Evolutionary conservation across 2,329 filamentous ascomycete species (phyloP).

Genomic region (Diaporthe citri): DNA sequence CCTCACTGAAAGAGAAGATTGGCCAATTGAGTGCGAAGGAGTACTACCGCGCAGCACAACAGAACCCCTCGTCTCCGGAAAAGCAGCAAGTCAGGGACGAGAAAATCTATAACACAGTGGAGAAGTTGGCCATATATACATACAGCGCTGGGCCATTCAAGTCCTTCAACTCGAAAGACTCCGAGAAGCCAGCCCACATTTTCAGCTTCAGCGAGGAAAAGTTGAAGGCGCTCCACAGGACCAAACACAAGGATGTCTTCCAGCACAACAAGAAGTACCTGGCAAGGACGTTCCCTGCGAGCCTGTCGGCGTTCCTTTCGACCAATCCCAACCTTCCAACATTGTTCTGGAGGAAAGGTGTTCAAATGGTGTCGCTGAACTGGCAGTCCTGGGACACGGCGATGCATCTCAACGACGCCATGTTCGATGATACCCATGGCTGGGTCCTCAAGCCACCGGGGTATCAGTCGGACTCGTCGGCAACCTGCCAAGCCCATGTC

Average conservation of each 20-base stretch:
- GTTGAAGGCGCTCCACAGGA: conserved; percentile 70
- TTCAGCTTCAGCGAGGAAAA: conserved; percentile 90
- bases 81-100: not conserved
- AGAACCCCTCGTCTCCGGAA: not conserved
- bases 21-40: conserved; percentile 56
- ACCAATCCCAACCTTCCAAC: conserved; percentile 91
- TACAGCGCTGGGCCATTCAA: conserved; percentile 80
- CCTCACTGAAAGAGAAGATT: conserved; percentile 58
- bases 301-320: conserved; percentile 79
- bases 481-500: conserved; percentile 57
- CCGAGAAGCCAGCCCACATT: conserved; percentile 74
- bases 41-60: conserved; percentile 57
- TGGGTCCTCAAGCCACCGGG: conserved; percentile 88
- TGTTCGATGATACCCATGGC: conserved; percentile 89
- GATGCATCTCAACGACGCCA: conserved; percentile 96
- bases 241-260: conserved; percentile 81
- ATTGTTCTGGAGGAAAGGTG: conserved; percentile 90
- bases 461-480: conserved; percentile 66
- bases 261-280: conserved; percentile 88
- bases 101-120: conserved; percentile 76
- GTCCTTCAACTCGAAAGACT: conserved; percentile 67
- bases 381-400: conserved; percentile 96
- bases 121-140: conserved; percentile 85
- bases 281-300: conserved; percentile 90
- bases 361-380: conserved; percentile 99